These are phyloP conservation scores for Ilyonectria destructans DNA, from an alignment of 2,329 filamentous ascomycete species.

Conservation along the genomic window DNA sequence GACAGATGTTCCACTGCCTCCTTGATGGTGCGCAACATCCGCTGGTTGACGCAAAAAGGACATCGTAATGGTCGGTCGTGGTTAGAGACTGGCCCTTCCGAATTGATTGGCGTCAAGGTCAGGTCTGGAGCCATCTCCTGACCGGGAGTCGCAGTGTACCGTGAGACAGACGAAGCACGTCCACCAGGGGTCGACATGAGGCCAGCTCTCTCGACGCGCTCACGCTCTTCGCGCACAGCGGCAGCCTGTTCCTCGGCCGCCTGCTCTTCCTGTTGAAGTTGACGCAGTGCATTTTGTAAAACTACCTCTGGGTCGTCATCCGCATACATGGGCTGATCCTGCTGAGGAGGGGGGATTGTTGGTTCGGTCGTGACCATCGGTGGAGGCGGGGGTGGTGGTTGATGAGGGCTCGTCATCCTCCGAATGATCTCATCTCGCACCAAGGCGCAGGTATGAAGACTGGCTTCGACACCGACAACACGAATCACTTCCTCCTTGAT, in stretches of 20 bases:
- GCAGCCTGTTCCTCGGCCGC: conserved; percentile 73
- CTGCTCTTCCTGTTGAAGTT: conserved; percentile 73
- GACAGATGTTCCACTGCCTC: conserved; percentile 76
- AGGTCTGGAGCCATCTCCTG: conserved; percentile 61
- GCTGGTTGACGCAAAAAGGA: conserved; percentile 74
- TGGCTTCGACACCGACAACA: conserved; percentile 70
- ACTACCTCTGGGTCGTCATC: conserved; percentile 73
- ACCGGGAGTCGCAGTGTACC: conserved; percentile 53
- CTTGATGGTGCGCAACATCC: conserved; percentile 74
- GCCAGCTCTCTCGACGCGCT: conserved; percentile 62
- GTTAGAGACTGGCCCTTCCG: conserved; percentile 62
- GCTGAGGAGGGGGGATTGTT: conserved; percentile 50
- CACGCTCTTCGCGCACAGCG: conserved; percentile 68
- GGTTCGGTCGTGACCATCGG: conserved; percentile 47
- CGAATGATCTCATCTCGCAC: conserved; percentile 73
- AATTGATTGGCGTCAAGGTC: conserved; percentile 70
- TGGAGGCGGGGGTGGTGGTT: conserved; percentile 44
- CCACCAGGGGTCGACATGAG: conserved; percentile 54
- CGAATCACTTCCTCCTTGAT: conserved; percentile 73
- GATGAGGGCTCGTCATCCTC: conserved; percentile 48
- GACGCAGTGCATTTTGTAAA: conserved; percentile 72
- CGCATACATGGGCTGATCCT: conserved; percentile 60
- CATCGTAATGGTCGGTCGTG: conserved; percentile 69
- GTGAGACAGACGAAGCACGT: conserved; percentile 51
- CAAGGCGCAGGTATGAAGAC: conserved; percentile 68